Conservation (phyloP, 495 filamentous ascomycete species). For the Astrothelium subdiscretum region DNA sequence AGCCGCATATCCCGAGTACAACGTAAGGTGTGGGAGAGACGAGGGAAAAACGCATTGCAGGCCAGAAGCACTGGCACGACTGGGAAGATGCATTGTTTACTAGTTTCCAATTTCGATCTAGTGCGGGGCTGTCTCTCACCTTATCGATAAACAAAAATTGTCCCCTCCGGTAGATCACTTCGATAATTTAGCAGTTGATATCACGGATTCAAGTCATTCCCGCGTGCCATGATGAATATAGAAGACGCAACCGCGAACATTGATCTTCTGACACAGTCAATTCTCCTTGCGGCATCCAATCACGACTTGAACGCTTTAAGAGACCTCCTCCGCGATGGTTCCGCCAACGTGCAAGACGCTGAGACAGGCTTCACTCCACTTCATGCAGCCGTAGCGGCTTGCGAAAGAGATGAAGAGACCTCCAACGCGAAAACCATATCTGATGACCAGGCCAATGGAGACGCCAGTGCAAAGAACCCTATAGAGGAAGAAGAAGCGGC, state of each 20-base stretch:
- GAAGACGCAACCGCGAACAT: neutral
- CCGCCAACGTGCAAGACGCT: constrained; percentile 69
- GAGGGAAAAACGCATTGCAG: too few species aligned
- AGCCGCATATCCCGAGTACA: too few species aligned
- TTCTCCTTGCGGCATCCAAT: constrained; percentile 72
- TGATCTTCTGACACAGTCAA: neutral
- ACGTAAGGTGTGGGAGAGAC: too few species aligned
- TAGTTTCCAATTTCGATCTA: too few species aligned
- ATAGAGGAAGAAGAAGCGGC: constrained; percentile 42
- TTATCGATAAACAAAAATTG: neutral
- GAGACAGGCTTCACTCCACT: constrained; percentile 79
- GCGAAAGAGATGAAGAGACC: constrained; percentile 38
- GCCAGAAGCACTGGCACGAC: too few species aligned
- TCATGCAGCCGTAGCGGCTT: constrained; percentile 81
- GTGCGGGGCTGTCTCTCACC: too few species aligned
- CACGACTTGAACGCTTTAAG: constrained; percentile 70
- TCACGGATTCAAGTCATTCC: too few species aligned
- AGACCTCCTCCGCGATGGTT: constrained; percentile 53
- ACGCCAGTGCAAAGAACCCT: constrained; percentile 10
- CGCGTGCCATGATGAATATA: neutral
- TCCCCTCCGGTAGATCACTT: too few species aligned
- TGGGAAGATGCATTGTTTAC: too few species aligned
- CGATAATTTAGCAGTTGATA: too few species aligned
- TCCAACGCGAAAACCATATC: neutral
- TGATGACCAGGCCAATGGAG: constrained; percentile 13